These are phyloP conservation scores for Pseudocercospora eumusae DNA, from an alignment of 2,329 filamentous ascomycete genomes.

Conservation along the genomic window DNA sequence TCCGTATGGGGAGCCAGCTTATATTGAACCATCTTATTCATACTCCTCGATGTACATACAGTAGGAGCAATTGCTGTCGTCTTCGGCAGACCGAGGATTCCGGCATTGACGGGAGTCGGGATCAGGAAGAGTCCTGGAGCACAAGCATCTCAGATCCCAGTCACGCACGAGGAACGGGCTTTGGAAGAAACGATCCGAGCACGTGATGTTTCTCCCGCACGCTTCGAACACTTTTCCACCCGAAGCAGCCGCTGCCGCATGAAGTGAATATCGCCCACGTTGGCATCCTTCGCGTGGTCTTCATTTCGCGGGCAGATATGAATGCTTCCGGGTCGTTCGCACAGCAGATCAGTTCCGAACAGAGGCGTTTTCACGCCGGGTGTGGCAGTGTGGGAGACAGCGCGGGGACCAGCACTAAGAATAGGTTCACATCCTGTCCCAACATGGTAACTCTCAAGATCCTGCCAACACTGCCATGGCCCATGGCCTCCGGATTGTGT, in stretches of 20 bases:
- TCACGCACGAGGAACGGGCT: slow-evolving; percentile 1
- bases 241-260: background rate
- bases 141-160: background rate
- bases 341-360: background rate
- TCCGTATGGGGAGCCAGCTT: background rate
- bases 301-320: background rate
- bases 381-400: slow-evolving; percentile 1
- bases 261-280: background rate
- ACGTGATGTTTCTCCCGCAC: background rate
- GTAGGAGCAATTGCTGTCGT: too few relatives aligned
- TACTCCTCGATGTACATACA: too few relatives aligned
- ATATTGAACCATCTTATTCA: background rate
- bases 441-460: background rate
- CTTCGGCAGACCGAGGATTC: background rate
- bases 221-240: background rate
- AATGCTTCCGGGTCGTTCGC: background rate
- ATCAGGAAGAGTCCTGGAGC: background rate
- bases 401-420: background rate
- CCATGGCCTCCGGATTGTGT: background rate
- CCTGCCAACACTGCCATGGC: slow-evolving; percentile 1
- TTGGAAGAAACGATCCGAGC: background rate
- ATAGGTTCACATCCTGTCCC: background rate
- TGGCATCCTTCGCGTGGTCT: background rate
- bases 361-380: background rate
- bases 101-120: background rate